Evolutionary conservation across 495 filamentous ascomycete species (phyloP), one percentile per base, ranked within the genome.

Genomic region (Hypoxylon fragiforme): DNA sequence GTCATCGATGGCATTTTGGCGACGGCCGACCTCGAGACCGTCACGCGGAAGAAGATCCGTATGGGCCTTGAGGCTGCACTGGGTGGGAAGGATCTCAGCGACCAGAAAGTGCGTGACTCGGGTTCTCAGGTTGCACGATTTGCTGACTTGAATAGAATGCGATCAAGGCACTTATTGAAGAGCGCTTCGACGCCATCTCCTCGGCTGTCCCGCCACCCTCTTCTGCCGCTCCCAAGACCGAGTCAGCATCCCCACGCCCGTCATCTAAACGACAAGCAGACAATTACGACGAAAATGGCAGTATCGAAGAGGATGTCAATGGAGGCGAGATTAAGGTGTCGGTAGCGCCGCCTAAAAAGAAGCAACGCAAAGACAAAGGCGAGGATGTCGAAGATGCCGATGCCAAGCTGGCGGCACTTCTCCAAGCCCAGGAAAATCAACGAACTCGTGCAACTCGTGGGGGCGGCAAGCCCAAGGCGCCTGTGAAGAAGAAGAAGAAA

Each of bases 1-100:
- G 88, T 97, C 73, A 97, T 98, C 69, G 94, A 98, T 67, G 81
- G 75, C n/a, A 96, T 98, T 59, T 79, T 98, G 16, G 81, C 80
- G 11, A 79, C 78, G 20, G 88, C 89, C 55, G 91, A 98, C 61
- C 81, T 98, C 35, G 82, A 87, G 48, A 96, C 91, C 26, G 87
- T 98, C 52, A 95, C 94, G 19, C 88, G 90, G 57, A 97, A 97
- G 74, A 84, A 86, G 67, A 90, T 97, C 62, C 88, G 94, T 55
- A 88, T 90, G 70, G 88, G 86, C 19, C 79, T 98, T 4, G 86
- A 92, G 70, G 82, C 81, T 51, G 79, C 76, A 31, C 61, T 74
- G 9, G 79, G 91, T 31, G 82, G 86, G 49, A 83, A 90, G 76
- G 92, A 98, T 71, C 80, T 97, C 65, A 87, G 85, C 45, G 78